These are phyloP conservation scores for Penicillium mononematosum DNA, from an alignment of 495 filamentous ascomycete species.

Conservation along the genomic window DNA sequence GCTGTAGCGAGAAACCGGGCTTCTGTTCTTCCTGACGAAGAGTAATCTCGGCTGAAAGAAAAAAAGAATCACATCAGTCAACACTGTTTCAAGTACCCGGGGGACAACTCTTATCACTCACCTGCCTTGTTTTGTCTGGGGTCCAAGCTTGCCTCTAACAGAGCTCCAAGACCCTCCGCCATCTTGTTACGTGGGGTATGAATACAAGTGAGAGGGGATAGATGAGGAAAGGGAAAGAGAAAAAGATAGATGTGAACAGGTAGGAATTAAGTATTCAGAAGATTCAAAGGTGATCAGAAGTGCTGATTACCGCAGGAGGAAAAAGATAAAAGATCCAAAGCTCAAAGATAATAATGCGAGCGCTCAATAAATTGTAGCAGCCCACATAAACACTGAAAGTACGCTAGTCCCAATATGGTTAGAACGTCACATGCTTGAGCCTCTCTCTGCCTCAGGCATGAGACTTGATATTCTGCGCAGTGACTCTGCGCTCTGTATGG, in stretches of 20 bases:
- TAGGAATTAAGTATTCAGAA: neutral
- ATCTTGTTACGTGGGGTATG: constrained; percentile 54
- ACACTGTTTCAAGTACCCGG: neutral
- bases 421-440: constrained; percentile 27
- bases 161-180: constrained; percentile 68
- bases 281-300: neutral
- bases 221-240: constrained; percentile 11
- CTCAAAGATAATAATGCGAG: constrained; percentile 28
- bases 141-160: constrained; percentile 85
- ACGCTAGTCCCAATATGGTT: constrained; percentile 21
- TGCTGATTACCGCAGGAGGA: constrained; percentile 2
- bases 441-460: constrained; percentile 2
- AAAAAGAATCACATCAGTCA: constrained; percentile 17
- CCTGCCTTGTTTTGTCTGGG: constrained; percentile 84
- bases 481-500: neutral
- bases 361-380: constrained; percentile 26
- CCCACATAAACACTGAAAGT: constrained; percentile 24
- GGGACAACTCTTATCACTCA: constrained; percentile 36
- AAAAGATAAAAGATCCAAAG: constrained; percentile 17
- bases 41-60: constrained; percentile 67
- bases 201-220: constrained; percentile 21
- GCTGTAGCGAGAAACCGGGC: constrained; percentile 79
- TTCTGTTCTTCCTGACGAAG: constrained; percentile 74
- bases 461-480: neutral
- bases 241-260: neutral